Percentiles rank a stretch among this genome's conserved stretches.
phyloP scores from a whole-genome alignment of 176 grass and related monocot genomes.

The Cymbopogon citratus region DNA sequence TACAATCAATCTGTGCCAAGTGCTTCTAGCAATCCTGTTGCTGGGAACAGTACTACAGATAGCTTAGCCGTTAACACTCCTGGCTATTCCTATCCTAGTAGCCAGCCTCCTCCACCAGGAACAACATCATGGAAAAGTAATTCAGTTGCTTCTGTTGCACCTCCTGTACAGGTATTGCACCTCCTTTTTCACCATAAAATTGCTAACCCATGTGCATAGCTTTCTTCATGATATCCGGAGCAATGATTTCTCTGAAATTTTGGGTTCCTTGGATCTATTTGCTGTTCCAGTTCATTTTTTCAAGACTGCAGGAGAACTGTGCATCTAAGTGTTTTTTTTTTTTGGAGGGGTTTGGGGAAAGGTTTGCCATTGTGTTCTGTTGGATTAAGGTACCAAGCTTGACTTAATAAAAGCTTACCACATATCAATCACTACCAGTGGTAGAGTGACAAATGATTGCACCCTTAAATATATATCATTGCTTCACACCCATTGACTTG shows the following conservation, averaged over 20 bases:
- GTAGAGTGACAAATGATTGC: background rate
- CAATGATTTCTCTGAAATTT: background rate
- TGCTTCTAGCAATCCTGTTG: constrained; percentile 38
- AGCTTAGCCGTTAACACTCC: constrained; percentile 28
- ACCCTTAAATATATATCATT: background rate
- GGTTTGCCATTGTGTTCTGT: background rate
- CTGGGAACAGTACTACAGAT: constrained; percentile 33
- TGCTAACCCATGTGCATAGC: constrained; percentile 10
- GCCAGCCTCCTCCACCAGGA: constrained; percentile 85
- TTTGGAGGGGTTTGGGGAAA: too few species aligned
- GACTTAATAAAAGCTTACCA: background rate
- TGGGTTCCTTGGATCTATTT: background rate
- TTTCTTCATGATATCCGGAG: background rate
- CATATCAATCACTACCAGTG: background rate
- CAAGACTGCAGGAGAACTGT: background rate
- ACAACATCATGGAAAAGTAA: constrained; percentile 73
- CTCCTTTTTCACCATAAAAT: constrained; percentile 1
- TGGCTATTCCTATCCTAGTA: constrained; percentile 63
- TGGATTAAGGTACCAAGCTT: background rate
- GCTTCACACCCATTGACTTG: background rate
- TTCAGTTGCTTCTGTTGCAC: constrained; percentile 32
- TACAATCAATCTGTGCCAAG: constrained; percentile 51
- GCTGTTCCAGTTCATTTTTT: background rate
- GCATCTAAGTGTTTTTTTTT: too few species aligned
- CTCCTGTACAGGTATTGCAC: constrained; percentile 66